Evolutionary conservation across 768 basidiomycete species (phyloP).

Genomic region (Lactarius hatsudake): DNA sequence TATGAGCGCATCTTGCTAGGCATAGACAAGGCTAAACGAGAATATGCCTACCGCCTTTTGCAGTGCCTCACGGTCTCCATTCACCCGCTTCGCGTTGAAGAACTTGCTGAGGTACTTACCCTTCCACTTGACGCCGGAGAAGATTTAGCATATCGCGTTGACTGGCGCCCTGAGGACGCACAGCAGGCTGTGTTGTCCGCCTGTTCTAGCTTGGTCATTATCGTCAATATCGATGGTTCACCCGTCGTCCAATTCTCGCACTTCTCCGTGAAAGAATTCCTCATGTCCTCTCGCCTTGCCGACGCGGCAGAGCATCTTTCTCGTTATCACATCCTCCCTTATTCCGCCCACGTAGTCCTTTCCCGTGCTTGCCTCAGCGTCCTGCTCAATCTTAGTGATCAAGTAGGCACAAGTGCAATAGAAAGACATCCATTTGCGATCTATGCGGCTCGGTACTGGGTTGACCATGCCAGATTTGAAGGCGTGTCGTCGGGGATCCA

Average conservation of each 20-base stretch:
- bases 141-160: background rate
- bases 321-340: background rate
- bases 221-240: background rate
- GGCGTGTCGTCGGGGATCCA: background rate
- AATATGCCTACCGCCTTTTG: background rate
- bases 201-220: background rate
- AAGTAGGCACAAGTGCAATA: background rate
- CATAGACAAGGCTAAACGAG: background rate
- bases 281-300: constrained; percentile 1
- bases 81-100: constrained; percentile 8
- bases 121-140: background rate
- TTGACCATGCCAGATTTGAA: background rate
- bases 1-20: background rate
- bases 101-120: constrained; percentile 5
- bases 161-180: background rate
- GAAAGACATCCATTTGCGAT: background rate
- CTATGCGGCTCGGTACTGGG: constrained; percentile 17
- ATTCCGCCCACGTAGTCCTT: background rate
- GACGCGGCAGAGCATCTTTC: background rate
- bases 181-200: background rate
- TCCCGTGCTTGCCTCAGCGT: background rate
- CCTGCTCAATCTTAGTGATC: background rate
- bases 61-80: background rate
- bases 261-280: background rate
- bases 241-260: background rate